phyloP scores from a whole-genome alignment of 768 basidiomycete species.

The Macrocybe gigantea region DNA sequence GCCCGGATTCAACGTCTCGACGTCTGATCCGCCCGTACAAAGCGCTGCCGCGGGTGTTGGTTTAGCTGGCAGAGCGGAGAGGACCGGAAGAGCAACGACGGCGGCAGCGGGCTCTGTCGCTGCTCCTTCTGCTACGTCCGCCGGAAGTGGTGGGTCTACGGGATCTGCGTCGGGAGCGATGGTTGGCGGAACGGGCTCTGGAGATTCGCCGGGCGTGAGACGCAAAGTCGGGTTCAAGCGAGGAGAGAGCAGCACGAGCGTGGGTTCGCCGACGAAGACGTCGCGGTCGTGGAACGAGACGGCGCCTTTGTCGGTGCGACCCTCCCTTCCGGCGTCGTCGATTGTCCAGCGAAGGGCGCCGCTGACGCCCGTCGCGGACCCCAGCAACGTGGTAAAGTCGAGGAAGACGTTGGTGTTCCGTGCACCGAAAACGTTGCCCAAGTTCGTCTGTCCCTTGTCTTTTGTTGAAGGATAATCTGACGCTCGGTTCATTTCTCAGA shows the following conservation, averaged over 20 bases:
- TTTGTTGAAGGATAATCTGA: slow-evolving; percentile 4
- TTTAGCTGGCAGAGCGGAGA: no score
- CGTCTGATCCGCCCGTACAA: slow-evolving; percentile 14
- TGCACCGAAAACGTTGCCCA: background rate
- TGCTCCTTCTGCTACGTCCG: no score
- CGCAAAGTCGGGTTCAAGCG: slow-evolving; percentile 23
- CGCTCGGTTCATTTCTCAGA: slow-evolving; percentile 10
- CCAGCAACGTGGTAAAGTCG: background rate
- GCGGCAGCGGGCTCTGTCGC: no score
- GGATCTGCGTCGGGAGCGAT: no score
- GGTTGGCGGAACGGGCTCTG: background rate
- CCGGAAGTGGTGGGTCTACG: no score
- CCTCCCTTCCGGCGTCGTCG: slow-evolving; percentile 37
- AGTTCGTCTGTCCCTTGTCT: background rate
- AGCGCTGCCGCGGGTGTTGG: background rate
- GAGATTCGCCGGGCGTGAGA: slow-evolving; percentile 5
- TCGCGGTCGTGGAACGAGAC: slow-evolving; percentile 57
- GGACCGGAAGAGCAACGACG: no score
- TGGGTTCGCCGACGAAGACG: slow-evolving; percentile 18
- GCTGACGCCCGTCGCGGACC: background rate
- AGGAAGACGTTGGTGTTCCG: background rate
- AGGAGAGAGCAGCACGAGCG: slow-evolving; percentile 10
- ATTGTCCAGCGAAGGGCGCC: slow-evolving; percentile 33
- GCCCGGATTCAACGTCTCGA: slow-evolving; percentile 20
- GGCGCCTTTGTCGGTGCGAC: slow-evolving; percentile 22